A percentile compares a stretch with the other conserved stretches of the same genome.
These are phyloP conservation scores for Fusarium anthophilum DNA, from an alignment of 2,329 filamentous ascomycete genomes.

Conservation along the genomic window DNA sequence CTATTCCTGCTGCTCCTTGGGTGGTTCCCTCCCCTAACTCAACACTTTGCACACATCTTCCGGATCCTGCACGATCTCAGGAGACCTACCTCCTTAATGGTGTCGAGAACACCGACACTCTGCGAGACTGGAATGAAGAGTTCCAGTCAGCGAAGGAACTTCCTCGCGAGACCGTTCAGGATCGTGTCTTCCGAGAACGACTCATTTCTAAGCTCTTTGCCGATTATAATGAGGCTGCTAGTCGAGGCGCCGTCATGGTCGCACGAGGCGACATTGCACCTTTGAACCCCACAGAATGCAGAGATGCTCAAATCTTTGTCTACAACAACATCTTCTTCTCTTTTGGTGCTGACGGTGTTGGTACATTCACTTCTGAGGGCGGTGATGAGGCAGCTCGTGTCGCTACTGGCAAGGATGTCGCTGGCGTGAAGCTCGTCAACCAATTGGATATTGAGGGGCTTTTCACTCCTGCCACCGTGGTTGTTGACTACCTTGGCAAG, in stretches of 20 bases:
- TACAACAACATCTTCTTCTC: constrained; percentile 99
- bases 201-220: constrained; percentile 96
- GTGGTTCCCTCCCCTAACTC: constrained; percentile 77
- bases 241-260: constrained; percentile 89
- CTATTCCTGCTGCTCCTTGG: constrained; percentile 93
- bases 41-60: constrained; percentile 73
- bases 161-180: constrained; percentile 91
- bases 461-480: constrained; percentile 94
- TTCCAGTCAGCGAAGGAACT: constrained; percentile 97
- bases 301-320: constrained; percentile 96
- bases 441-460: constrained; percentile 95
- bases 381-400: constrained; percentile 96
- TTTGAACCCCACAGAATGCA: constrained; percentile 91
- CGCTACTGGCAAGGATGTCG: constrained; percentile 95
- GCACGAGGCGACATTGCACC: constrained; percentile 92
- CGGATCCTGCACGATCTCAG: constrained; percentile 89
- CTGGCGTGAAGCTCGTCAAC: constrained; percentile 93
- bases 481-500: constrained; percentile 97
- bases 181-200: constrained; percentile 94
- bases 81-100: constrained; percentile 92
- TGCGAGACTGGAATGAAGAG: constrained; percentile 99
- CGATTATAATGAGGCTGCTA: constrained; percentile 96
- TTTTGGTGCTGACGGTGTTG: constrained; percentile 95
- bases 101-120: constrained; percentile 90
- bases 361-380: constrained; percentile 95